Percentiles rank a stretch among this genome's conserved stretches.
These are phyloP conservation scores for Ambrosia artemisiifolia DNA, from an alignment of 129 eudicot genomes.

Conservation along the genomic window DNA sequence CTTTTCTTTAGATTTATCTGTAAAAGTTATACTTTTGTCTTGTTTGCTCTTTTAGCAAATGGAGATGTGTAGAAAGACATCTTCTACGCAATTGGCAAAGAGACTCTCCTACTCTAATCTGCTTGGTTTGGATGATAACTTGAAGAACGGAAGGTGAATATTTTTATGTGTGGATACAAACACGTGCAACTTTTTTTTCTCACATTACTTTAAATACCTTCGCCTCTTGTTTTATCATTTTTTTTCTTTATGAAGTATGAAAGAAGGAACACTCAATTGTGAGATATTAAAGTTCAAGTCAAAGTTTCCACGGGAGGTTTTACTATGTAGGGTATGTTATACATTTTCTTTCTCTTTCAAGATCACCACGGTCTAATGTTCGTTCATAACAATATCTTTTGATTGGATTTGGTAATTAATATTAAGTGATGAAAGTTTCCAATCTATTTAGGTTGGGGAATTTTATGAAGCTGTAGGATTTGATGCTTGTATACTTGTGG, in stretches of 20 bases:
- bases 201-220: background rate
- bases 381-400: background rate
- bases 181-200: background rate
- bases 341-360: background rate
- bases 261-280: slow-evolving; percentile 88
- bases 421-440: background rate
- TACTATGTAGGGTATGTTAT: slow-evolving; percentile 78
- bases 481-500: slow-evolving; percentile 97
- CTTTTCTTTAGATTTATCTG: background rate
- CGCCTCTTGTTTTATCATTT: background rate
- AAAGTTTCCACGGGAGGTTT: slow-evolving; percentile 95
- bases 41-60: slow-evolving; percentile 55
- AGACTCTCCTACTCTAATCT: slow-evolving; percentile 69
- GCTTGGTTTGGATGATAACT: slow-evolving; percentile 73
- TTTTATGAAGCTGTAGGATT: slow-evolving; percentile 94
- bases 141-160: slow-evolving; percentile 72
- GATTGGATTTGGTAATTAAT: background rate
- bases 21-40: background rate
- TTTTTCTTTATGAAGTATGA: slow-evolving; percentile 44
- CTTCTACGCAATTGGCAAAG: slow-evolving; percentile 59
- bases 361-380: background rate
- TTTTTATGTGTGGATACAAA: slow-evolving; percentile 2
- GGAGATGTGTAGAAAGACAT: slow-evolving; percentile 70
- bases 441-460: slow-evolving; percentile 72
- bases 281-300: slow-evolving; percentile 89